Base-by-base conservation (phyloP, 2,329 filamentous ascomycete species). In the Pseudofabraea citricarpa region DNA sequence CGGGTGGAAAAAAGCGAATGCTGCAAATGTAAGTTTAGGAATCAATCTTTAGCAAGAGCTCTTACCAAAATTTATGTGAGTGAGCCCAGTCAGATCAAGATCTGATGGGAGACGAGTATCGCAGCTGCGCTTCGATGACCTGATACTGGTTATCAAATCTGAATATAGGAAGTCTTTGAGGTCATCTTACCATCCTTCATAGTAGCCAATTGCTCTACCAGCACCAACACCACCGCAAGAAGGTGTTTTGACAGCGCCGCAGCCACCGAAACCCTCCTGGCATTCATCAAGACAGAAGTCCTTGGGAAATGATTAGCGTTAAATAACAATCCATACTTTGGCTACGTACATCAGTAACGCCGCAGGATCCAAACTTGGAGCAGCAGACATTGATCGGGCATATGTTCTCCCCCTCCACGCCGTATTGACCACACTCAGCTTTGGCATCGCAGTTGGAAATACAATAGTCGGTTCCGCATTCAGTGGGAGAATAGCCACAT, bases 1-100 rank as follows among this genome's bases (percentile, higher is more conserved):
- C 0, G 69, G 62, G 33, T 71, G 59, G 39, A 73, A 63, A 19
- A 61, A 63, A 1, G 62, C 65, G 43, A 72, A 73, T 0, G 69
- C 65, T 36, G 58, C 64, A 47, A 65, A 59, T n/a, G n/a, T n/a
- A n/a, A n/a, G n/a, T n/a, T n/a, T n/a, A n/a, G 41, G 65, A 41
- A 23, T 36, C 22, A 16, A 43, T 43, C 15, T 50, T 18, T 9
- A 51, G 45, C 9, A 36, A 20, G 15, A 20, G 9, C 1, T 5
- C 19, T 20, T 36, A 36, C 33, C 33, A 13, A 36, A 36, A 36
- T 36, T 36, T 20, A 36, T 63, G 53, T 1, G 49, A 58, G 12
- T 60, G 58, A 19, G 51, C 21, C 46, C 56, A 20, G 50, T 40
- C 7, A 53, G 51, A 33, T 57, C 52, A 18, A 55, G 37, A 19